Conservation (phyloP, 2,329 filamentous ascomycete genomes). For the Tolypocladium tundrense region DNA sequence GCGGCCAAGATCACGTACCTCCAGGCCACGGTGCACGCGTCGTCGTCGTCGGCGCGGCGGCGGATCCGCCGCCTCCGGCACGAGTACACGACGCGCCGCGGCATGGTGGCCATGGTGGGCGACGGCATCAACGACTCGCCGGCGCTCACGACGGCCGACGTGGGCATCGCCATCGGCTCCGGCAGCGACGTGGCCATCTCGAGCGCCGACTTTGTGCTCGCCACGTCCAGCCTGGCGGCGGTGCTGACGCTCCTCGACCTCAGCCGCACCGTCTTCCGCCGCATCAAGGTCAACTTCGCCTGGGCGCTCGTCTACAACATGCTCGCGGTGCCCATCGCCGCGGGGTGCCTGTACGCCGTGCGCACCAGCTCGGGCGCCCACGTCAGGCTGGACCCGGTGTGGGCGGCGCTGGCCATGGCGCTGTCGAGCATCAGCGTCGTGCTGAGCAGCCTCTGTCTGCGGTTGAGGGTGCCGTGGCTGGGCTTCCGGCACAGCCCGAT, state of each 20-base stretch:
- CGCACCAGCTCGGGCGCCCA: slow-evolving; percentile 37
- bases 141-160: slow-evolving; percentile 68
- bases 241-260: slow-evolving; percentile 67
- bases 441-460: slow-evolving; percentile 65
- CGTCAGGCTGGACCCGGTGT: slow-evolving; percentile 63
- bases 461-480: slow-evolving; percentile 32
- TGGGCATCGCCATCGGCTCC: slow-evolving; percentile 74
- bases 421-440: slow-evolving; percentile 86
- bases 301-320: slow-evolving; percentile 82
- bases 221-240: slow-evolving; percentile 58
- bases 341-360: slow-evolving; percentile 62
- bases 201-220: slow-evolving; percentile 71
- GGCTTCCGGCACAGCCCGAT: slow-evolving; percentile 27
- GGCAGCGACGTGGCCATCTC: slow-evolving; percentile 79
- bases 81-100: slow-evolving; percentile 25
- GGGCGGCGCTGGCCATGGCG: slow-evolving; percentile 89
- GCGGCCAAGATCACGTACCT: slow-evolving; percentile 58
- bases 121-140: slow-evolving; percentile 87
- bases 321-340: slow-evolving; percentile 67
- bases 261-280: slow-evolving; percentile 59
- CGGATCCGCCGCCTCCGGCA: slow-evolving; percentile 4
- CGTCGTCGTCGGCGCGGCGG: background rate
- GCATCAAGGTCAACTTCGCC: slow-evolving; percentile 75
- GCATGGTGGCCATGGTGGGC: slow-evolving; percentile 70
- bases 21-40: slow-evolving; percentile 39